Percentiles rank a stretch among this genome's conserved stretches.
Evolutionary conservation across 208 protist species (phyloP).

Genomic region (Trichomonas tenax): DNA sequence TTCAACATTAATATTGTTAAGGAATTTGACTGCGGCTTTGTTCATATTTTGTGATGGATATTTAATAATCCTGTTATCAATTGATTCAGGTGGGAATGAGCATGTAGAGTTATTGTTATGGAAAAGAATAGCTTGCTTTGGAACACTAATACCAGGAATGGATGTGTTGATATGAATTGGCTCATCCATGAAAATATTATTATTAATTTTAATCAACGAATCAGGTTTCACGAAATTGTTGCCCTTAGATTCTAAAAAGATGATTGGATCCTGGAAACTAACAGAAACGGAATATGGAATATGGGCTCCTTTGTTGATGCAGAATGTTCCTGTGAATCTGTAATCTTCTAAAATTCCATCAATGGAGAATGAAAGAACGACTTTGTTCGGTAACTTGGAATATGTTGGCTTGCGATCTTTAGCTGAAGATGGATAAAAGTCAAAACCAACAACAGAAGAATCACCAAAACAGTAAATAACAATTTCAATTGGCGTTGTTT

Average conservation of each 20-base stretch:
- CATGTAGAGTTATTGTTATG: too few species aligned
- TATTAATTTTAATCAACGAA: too few species aligned
- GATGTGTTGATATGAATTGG: too few species aligned
- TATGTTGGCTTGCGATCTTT: neutral
- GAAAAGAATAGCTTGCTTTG: too few species aligned
- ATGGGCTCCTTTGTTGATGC: neutral
- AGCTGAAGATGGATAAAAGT: neutral
- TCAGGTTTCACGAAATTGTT: neutral
- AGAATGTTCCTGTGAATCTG: neutral
- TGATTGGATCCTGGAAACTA: neutral
- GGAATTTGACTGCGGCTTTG: too few species aligned
- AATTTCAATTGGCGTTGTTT: neutral
- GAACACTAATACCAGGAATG: too few species aligned
- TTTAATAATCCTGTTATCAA: too few species aligned
- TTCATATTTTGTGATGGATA: too few species aligned
- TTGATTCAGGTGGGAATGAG: too few species aligned
- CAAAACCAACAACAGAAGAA: neutral
- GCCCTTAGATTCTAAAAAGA: neutral
- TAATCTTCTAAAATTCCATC: neutral
- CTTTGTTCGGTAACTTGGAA: neutral
- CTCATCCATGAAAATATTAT: too few species aligned
- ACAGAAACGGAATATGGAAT: neutral
- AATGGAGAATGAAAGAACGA: neutral
- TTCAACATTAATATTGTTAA: too few species aligned
- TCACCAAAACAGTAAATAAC: neutral